phyloP scores from a whole-genome alignment of 2,329 filamentous ascomycete genomes.

The Chalaropsis ovoidea region DNA sequence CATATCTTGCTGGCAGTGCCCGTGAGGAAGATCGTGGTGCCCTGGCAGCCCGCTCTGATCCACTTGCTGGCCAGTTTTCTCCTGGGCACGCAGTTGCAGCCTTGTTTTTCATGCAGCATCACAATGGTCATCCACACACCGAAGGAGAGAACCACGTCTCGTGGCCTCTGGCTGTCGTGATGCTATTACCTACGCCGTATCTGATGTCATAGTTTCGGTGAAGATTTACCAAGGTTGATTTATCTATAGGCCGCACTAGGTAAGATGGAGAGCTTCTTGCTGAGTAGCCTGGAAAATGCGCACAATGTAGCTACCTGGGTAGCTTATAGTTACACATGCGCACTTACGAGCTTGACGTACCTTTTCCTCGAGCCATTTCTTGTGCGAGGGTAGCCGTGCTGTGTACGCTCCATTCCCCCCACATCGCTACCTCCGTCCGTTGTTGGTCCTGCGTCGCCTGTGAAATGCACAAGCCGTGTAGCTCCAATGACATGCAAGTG shows the following conservation, averaged over 20 bases:
- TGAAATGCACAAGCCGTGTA: background rate
- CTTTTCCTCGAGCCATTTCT: background rate
- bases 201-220: slow-evolving; percentile 6
- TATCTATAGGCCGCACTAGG: background rate
- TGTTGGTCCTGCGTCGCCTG: background rate
- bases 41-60: background rate
- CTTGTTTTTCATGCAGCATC: background rate
- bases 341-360: background rate
- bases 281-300: background rate
- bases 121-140: background rate
- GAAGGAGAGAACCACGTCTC: background rate
- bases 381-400: background rate
- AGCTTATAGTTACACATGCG: background rate
- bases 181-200: background rate
- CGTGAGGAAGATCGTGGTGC: background rate
- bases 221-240: background rate
- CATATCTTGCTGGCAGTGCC: no score
- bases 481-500: background rate
- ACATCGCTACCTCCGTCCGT: background rate
- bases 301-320: background rate
- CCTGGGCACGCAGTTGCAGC: background rate
- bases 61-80: background rate
- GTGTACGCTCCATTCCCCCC: background rate
- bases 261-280: background rate
- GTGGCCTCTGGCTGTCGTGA: no score